Base-by-base conservation (phyloP, 306 rosid species). In the Hippophae rhamnoides region DNA sequence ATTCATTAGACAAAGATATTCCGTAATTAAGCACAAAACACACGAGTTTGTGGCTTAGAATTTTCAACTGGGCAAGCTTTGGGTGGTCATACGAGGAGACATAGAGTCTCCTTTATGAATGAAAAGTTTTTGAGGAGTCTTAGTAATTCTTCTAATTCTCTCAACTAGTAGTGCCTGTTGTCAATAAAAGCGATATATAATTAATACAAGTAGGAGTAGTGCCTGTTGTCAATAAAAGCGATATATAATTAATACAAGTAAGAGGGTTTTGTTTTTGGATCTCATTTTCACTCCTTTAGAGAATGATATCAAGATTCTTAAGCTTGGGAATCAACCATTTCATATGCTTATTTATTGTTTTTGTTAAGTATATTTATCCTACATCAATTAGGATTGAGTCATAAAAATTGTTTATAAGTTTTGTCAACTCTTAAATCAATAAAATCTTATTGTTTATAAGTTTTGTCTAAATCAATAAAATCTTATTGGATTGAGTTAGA, bases 1-100 rank as follows among this genome's bases (percentile, higher is more conserved):
- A 18, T 18, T 18, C 23, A 18, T 18, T 18, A 18, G 23, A 18
- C 23, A 0, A 18, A 18, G 1, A 18, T 18, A 18, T 18, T 18
- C 23, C 23, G 38, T 31, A 31, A 64, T 60, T 13, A 92, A 92
- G 58, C 88, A 96, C 9, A 92, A 83, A 61, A 80, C 95, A 0
- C 96, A 92, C 49, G 96, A 92, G 81, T 87, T 43, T 92, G 98
- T 65, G 98, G 98, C 10, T 66, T 87, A 48, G 95, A 92, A 63
- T 92, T 92, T 58, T 81, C 96, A 13, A 82, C 85, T 5, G 98
- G 98, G 0, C 98, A 92, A 70, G 98, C 98, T 18, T 74, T 92
- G 56, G 98, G 98, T 0, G 98, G 98, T 3, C 98, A 92, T 69
- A 92, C 87, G 98, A 86, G 98, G 65, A 81, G 98, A 68, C 98